These are phyloP conservation scores for Candida quercuum DNA, from an alignment of 805 yeast genomes.

Conservation along the genomic window DNA sequence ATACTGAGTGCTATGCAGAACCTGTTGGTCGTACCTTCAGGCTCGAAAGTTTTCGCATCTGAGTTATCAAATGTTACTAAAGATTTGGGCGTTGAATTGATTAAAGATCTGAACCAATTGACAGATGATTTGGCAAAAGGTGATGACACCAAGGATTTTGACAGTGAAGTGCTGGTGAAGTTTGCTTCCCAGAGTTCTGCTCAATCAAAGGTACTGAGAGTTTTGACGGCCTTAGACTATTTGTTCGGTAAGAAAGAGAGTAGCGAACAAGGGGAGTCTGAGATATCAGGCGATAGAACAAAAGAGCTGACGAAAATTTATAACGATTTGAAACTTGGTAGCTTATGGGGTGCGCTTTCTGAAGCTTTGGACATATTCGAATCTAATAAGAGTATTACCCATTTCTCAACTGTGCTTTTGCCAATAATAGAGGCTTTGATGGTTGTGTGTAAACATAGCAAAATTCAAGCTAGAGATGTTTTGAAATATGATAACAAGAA, in stretches of 20 bases:
- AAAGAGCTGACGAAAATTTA: constrained; percentile 57
- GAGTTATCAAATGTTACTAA: constrained; percentile 66
- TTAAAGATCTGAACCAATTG: constrained; percentile 48
- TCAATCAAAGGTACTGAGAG: constrained; percentile 82
- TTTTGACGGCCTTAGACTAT: constrained; percentile 83
- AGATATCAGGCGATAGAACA: constrained; percentile 13
- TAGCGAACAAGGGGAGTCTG: constrained; percentile 21
- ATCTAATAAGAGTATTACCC: constrained; percentile 47
- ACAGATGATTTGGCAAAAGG: constrained; percentile 37
- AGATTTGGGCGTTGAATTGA: constrained; percentile 46
- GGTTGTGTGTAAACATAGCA: constrained; percentile 92
- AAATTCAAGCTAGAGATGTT: constrained; percentile 46
- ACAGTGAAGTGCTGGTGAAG: constrained; percentile 49
- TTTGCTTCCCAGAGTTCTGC: constrained; percentile 79
- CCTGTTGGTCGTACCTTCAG: constrained; percentile 54
- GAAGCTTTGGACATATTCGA: constrained; percentile 63
- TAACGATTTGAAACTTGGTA: constrained; percentile 62
- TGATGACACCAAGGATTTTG: constrained; percentile 39
- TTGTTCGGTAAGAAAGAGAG: constrained; percentile 40
- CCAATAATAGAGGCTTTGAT: constrained; percentile 89
- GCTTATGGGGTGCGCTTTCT: constrained; percentile 81
- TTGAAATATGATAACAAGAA: constrained; percentile 57
- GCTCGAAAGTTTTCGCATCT: constrained; percentile 58
- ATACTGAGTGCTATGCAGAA: constrained; percentile 78
- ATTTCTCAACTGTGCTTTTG: constrained; percentile 72